These are phyloP conservation scores for Fusarium sp. DNA, from an alignment of 2,329 filamentous ascomycete species.

Conservation along the genomic window DNA sequence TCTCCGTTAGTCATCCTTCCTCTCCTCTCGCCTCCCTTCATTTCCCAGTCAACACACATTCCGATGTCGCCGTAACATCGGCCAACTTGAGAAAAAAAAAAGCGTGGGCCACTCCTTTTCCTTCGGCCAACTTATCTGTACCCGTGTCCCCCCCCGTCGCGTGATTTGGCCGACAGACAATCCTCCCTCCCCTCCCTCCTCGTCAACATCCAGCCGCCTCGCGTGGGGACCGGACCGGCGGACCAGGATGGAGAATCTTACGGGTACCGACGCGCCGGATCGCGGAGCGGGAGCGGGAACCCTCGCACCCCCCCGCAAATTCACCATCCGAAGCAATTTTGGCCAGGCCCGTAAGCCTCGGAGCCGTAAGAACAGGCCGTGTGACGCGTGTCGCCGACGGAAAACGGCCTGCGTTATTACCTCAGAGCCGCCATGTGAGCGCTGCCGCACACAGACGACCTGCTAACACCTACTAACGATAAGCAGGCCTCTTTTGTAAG, in stretches of 20 bases:
- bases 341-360: constrained; percentile 54
- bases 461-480: neutral
- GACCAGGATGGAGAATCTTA: constrained; percentile 25
- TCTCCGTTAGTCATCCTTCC: neutral
- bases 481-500: constrained; percentile 50
- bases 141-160: constrained; percentile 4
- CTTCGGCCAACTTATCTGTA: constrained; percentile 37
- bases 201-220: neutral
- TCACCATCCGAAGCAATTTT: constrained; percentile 57
- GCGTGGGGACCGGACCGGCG: constrained; percentile 1
- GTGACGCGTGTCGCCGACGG: constrained; percentile 57
- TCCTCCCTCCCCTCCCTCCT: neutral
- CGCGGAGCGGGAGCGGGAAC: constrained; percentile 21
- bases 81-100: neutral
- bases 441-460: neutral
- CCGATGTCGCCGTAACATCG: neutral
- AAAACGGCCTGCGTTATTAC: constrained; percentile 63
- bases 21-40: neutral
- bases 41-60: neutral
- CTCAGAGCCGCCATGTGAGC: constrained; percentile 57
- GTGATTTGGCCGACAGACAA: constrained; percentile 35
- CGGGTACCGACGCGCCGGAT: constrained; percentile 16
- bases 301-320: constrained; percentile 48
- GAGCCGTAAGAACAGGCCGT: constrained; percentile 60
- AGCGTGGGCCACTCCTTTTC: neutral